These are phyloP conservation scores for Penicillium palitans DNA, from an alignment of 2,329 filamentous ascomycete species.

Conservation along the genomic window DNA sequence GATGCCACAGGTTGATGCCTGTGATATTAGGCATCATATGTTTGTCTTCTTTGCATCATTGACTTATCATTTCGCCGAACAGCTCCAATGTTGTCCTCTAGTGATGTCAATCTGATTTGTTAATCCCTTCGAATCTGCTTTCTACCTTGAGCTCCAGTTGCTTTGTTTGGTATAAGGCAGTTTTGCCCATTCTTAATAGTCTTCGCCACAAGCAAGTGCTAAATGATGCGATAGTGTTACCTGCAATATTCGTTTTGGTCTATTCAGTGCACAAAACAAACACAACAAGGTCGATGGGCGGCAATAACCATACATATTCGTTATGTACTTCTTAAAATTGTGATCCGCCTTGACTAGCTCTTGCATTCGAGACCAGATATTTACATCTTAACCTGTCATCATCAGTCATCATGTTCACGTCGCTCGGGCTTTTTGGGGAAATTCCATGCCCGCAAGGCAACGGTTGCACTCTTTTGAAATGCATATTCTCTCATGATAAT, in stretches of 20 bases:
- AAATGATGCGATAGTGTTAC: background rate
- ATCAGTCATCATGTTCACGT: slow-evolving; percentile 51
- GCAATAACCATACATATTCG: background rate
- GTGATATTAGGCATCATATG: background rate
- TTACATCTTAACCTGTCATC: background rate
- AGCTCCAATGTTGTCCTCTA: background rate
- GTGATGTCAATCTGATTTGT: background rate
- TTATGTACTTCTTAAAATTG: background rate
- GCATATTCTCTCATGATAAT: slow-evolving; percentile 58
- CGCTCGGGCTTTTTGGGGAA: slow-evolving; percentile 56
- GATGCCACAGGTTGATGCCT: background rate
- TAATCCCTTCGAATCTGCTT: background rate
- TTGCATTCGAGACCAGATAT: background rate
- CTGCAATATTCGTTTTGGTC: no score
- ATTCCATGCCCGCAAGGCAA: slow-evolving; percentile 54
- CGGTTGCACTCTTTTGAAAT: slow-evolving; percentile 55
- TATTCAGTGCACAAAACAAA: background rate
- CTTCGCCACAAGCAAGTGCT: background rate
- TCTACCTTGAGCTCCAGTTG: background rate
- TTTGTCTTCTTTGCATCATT: slow-evolving; percentile 12
- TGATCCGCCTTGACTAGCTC: background rate
- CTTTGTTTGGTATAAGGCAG: background rate
- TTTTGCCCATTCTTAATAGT: background rate
- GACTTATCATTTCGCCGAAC: slow-evolving; percentile 1
- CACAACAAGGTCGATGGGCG: background rate